These are phyloP conservation scores for Malassezia cuniculi DNA, from an alignment of 1,284 basidiomycete genomes.

Conservation along the genomic window DNA sequence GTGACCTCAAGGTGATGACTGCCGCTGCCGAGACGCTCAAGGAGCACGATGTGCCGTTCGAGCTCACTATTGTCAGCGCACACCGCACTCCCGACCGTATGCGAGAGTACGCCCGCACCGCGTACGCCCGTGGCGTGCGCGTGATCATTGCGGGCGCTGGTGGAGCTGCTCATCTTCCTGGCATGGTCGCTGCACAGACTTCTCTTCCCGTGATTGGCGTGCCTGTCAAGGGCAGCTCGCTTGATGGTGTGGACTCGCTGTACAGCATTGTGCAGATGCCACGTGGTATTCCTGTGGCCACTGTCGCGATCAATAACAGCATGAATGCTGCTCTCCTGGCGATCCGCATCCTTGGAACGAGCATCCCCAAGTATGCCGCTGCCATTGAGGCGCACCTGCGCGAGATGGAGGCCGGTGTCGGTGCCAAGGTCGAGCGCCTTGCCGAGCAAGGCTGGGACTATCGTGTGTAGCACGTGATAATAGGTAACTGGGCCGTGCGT, in stretches of 20 bases:
- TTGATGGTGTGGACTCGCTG: slow-evolving; percentile 90
- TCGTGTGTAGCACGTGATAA: slow-evolving; percentile 9
- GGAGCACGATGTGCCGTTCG: slow-evolving; percentile 71
- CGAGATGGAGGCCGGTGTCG: slow-evolving; percentile 65
- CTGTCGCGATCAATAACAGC: slow-evolving; percentile 91
- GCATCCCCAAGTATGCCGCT: slow-evolving; percentile 56
- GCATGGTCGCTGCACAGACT: slow-evolving; percentile 94
- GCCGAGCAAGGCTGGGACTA: slow-evolving; percentile 70
- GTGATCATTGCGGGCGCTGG: slow-evolving; percentile 89
- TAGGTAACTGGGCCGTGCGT: neutral
- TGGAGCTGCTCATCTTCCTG: slow-evolving; percentile 90
- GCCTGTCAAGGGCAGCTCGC: slow-evolving; percentile 81
- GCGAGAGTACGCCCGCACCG: slow-evolving; percentile 67
- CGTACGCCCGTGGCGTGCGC: slow-evolving; percentile 60
- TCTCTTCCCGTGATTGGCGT: slow-evolving; percentile 87
- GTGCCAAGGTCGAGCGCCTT: slow-evolving; percentile 67
- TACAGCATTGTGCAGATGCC: slow-evolving; percentile 99
- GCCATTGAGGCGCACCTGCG: slow-evolving; percentile 67
- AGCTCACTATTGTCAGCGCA: slow-evolving; percentile 88
- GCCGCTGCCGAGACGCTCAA: slow-evolving; percentile 75
- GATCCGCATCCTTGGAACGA: slow-evolving; percentile 64
- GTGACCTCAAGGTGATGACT: slow-evolving; percentile 86
- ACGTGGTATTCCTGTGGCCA: slow-evolving; percentile 92
- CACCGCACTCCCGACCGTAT: slow-evolving; percentile 85
- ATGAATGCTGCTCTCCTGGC: slow-evolving; percentile 88